Conservation (phyloP, 2,329 filamentous ascomycete genomes). For the Colletotrichum navitas region DNA sequence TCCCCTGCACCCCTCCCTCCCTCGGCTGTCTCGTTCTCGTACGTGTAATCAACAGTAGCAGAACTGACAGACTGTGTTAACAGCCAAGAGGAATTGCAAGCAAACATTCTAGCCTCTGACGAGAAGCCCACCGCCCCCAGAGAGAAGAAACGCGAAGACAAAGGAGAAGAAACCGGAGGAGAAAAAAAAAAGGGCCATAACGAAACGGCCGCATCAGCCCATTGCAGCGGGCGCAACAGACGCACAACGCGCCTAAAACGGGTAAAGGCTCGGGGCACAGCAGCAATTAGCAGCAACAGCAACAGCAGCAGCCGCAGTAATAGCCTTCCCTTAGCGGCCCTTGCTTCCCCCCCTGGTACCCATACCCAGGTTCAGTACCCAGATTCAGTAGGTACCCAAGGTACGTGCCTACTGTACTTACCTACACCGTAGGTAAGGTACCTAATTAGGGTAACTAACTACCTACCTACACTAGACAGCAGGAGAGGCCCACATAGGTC, state of each 20-base stretch:
- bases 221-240: slow-evolving; percentile 38
- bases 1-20: neutral
- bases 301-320: too few relatives aligned
- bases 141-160: neutral
- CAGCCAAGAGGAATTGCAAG: neutral
- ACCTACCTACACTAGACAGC: neutral
- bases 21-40: neutral
- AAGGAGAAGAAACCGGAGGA: neutral
- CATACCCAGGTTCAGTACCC: too few relatives aligned
- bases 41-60: neutral
- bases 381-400: too few relatives aligned
- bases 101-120: neutral
- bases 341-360: too few relatives aligned
- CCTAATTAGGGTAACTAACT: too few relatives aligned
- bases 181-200: neutral
- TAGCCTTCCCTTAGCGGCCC: too few relatives aligned
- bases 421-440: too few relatives aligned
- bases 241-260: slow-evolving; percentile 30
- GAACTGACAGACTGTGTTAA: neutral
- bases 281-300: neutral
- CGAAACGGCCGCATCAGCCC: slow-evolving; percentile 26
- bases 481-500: neutral
- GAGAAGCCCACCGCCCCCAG: neutral
- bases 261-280: slow-evolving; percentile 19
- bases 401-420: too few relatives aligned